Evolutionary conservation across 768 basidiomycete species (phyloP), one percentile per base, ranked within the genome.

Genomic region (Cyclocybe cylindracea): DNA sequence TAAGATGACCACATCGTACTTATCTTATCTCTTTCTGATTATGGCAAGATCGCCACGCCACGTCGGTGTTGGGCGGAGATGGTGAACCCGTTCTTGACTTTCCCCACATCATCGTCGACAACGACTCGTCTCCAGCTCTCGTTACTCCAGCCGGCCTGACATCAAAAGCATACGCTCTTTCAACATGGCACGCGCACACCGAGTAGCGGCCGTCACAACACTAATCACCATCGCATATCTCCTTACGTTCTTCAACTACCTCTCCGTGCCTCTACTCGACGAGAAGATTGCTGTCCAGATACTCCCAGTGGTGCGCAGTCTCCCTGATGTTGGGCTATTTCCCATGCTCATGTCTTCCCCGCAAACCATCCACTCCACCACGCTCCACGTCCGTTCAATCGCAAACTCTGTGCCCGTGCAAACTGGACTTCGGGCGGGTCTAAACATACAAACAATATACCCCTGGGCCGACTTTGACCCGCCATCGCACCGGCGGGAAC

Each of bases 181-280:
- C 47, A 53, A 51, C 14, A 89, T 91, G 87, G 79, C 84, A 37
- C 80, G 85, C 48, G 84, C 78, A 48, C 80, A 78, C 41, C 79
- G 81, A 51, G 77, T 84, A 51, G 78, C 77, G 8, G 53, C 75
- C 14, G 59, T 78, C 43, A 68, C 74, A n/a, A 63, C 75, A 9
- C 61, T 82, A 32, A 62, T 76, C 53, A 61, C 74, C 29, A 49
- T 74, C 16, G 37, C 80, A 50, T 90, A 89, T 70, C 51, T 86
- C 53, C 75, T 86, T 54, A 71, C 77, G 9, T 69, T 85, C 60
- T 80, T 84, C 65, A 68, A 79, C 54, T 58, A 80, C 33, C 52
- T 88, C 14, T 73, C 82, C 0, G 66, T 85, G 13, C 86, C 86
- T 4, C 67, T 86, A 29, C 42, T 86, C 33, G 74, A 79, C 10